A percentile compares a stretch with the other conserved stretches of the same genome.
Conservation (phyloP, 73 alveolate species). For the Diophrys appendiculata region DNA sequence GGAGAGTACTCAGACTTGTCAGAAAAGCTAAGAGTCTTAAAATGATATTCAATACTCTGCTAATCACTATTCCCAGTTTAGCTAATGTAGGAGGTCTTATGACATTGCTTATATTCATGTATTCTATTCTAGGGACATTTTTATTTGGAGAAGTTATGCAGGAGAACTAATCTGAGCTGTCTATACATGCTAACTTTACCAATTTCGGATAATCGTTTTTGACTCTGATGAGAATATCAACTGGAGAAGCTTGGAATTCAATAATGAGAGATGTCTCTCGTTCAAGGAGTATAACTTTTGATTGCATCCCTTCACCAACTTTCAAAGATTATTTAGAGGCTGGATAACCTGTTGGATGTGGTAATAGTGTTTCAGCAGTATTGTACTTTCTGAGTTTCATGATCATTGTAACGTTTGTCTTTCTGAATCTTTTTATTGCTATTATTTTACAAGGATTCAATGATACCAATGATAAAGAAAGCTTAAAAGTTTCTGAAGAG, state of each 20-base stretch:
- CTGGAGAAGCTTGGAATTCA: slow-evolving; percentile 64
- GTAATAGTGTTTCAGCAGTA: slow-evolving; percentile 13
- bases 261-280: slow-evolving; percentile 64
- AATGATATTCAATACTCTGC: slow-evolving; percentile 48
- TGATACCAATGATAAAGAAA: slow-evolving; percentile 31
- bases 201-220: slow-evolving; percentile 33
- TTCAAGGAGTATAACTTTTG: neutral
- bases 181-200: slow-evolving; percentile 25
- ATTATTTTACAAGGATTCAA: slow-evolving; percentile 64
- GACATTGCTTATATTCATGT: slow-evolving; percentile 38
- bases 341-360: slow-evolving; percentile 28
- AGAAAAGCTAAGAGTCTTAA: slow-evolving; percentile 47
- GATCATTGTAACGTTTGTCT: slow-evolving; percentile 60
- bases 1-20: slow-evolving; percentile 50
- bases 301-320: slow-evolving; percentile 23
- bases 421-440: slow-evolving; percentile 74
- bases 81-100: slow-evolving; percentile 65
- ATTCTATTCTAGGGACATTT: slow-evolving; percentile 45
- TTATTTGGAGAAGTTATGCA: slow-evolving; percentile 44
- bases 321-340: slow-evolving; percentile 16
- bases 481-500: slow-evolving; percentile 20
- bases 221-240: slow-evolving; percentile 28
- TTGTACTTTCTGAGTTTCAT: slow-evolving; percentile 41
- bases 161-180: slow-evolving; percentile 39
- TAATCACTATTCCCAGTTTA: slow-evolving; percentile 52